Conservation (phyloP, 1,284 basidiomycete genomes). For the Sporisorium scitamineum region DNA sequence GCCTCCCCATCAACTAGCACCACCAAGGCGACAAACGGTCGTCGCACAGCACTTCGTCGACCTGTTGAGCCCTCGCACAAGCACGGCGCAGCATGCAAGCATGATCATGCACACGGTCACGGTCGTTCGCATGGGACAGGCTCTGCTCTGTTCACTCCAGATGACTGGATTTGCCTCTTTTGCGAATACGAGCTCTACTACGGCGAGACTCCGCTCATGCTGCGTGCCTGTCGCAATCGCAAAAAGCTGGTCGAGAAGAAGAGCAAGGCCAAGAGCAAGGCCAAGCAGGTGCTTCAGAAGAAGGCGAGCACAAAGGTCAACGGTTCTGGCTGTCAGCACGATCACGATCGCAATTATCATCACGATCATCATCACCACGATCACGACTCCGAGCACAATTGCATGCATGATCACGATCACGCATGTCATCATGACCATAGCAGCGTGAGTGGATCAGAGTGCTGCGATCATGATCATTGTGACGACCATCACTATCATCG, state of each 20-base stretch:
- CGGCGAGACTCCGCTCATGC: conserved; percentile 64
- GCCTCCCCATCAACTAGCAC: neutral
- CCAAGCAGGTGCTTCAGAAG: conserved; percentile 34
- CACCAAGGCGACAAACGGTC: conserved; percentile 11
- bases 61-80: conserved; percentile 61
- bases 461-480: conserved; percentile 14
- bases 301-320: conserved; percentile 2
- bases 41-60: conserved; percentile 40
- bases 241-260: conserved; percentile 66
- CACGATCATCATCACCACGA: conserved; percentile 15
- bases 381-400: conserved; percentile 5
- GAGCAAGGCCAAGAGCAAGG: conserved; percentile 61
- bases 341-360: conserved; percentile 18
- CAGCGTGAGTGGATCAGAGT: conserved; percentile 7
- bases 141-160: conserved; percentile 44
- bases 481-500: conserved; percentile 6
- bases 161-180: conserved; percentile 68
- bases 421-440: conserved; percentile 22
- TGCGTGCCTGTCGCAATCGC: conserved; percentile 60
- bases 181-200: conserved; percentile 70
- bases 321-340: conserved; percentile 7
- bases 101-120: conserved; percentile 17
- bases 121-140: conserved; percentile 13
- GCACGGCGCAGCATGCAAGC: conserved; percentile 20
- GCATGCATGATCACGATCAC: conserved; percentile 17